Conservation (phyloP, 106 monocot species). For the Xerophyta viscosa region DNA sequence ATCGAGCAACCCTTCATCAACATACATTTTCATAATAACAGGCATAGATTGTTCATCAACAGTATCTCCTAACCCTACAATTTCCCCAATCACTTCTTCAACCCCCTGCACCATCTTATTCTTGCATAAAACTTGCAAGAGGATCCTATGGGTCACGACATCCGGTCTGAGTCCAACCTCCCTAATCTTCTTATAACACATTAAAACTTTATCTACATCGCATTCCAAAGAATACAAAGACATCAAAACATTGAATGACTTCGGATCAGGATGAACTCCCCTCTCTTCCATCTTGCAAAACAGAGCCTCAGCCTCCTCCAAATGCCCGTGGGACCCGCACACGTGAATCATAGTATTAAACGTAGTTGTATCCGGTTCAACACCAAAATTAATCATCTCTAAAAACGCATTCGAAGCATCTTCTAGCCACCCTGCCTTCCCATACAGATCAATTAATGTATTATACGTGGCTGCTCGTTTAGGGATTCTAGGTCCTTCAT, state of each 20-base stretch:
- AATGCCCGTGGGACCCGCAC: slow-evolving; percentile 39
- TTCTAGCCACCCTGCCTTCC: slow-evolving; percentile 59
- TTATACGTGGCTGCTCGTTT: slow-evolving; percentile 70
- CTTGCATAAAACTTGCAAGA: slow-evolving; percentile 49
- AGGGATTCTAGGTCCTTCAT: slow-evolving; percentile 24
- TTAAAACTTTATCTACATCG: slow-evolving; percentile 19
- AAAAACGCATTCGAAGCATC: slow-evolving; percentile 58
- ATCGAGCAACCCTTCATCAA: slow-evolving; percentile 47
- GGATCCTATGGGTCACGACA: slow-evolving; percentile 48
- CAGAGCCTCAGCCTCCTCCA: slow-evolving; percentile 54
- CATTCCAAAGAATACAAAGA: slow-evolving; percentile 35
- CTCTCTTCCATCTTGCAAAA: slow-evolving; percentile 62
- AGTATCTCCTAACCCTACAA: slow-evolving; percentile 13
- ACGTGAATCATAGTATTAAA: slow-evolving; percentile 83
- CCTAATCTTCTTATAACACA: slow-evolving; percentile 35
- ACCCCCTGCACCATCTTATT: slow-evolving; percentile 49
- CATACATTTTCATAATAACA: slow-evolving; percentile 65
- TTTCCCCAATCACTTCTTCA: slow-evolving; percentile 48
- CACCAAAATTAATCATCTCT: slow-evolving; percentile 50
- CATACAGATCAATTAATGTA: slow-evolving; percentile 76
- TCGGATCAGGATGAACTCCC: slow-evolving; percentile 46
- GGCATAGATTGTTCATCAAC: slow-evolving; percentile 67
- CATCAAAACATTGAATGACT: slow-evolving; percentile 86
- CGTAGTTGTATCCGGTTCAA: slow-evolving; percentile 58
- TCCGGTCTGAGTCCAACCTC: slow-evolving; percentile 37